These are phyloP conservation scores for Diaporthe humulicola DNA, from an alignment of 2,329 filamentous ascomycete genomes.

Conservation along the genomic window DNA sequence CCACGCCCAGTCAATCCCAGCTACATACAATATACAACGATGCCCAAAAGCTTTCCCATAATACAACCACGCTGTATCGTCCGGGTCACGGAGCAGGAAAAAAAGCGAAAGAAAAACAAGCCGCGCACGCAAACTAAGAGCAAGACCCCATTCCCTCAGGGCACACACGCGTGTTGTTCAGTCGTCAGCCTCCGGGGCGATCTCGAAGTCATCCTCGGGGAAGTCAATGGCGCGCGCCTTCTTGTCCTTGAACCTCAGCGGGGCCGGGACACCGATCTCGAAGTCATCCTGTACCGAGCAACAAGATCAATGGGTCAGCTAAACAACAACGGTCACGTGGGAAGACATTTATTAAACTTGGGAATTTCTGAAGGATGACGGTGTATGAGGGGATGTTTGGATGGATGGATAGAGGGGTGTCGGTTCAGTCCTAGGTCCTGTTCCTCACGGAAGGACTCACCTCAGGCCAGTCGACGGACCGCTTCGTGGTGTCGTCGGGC, in stretches of 20 bases:
- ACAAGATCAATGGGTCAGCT: background rate
- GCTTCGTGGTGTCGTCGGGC: background rate
- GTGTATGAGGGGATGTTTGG: background rate
- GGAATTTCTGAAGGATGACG: background rate
- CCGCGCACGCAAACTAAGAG: background rate
- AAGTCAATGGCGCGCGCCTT: constrained; percentile 5
- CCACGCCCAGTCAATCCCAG: background rate
- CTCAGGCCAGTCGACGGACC: constrained; percentile 12
- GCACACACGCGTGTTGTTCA: background rate
- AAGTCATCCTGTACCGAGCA: background rate
- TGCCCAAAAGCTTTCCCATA: background rate
- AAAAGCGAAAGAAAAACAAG: background rate
- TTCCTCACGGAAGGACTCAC: background rate
- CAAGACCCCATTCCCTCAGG: background rate
- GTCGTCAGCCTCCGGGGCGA: background rate
- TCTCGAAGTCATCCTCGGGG: constrained; percentile 14
- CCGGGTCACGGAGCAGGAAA: background rate
- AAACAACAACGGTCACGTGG: too few species aligned
- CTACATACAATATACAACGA: background rate
- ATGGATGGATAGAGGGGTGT: background rate
- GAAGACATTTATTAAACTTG: too few species aligned
- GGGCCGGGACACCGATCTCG: constrained; percentile 9
- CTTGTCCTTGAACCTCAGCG: constrained; percentile 4
- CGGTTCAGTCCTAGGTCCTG: too few species aligned
- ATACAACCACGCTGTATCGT: background rate